Evolutionary conservation across 176 grass and related monocot species (phyloP).

Genomic region (Rhynchospora pubera): DNA sequence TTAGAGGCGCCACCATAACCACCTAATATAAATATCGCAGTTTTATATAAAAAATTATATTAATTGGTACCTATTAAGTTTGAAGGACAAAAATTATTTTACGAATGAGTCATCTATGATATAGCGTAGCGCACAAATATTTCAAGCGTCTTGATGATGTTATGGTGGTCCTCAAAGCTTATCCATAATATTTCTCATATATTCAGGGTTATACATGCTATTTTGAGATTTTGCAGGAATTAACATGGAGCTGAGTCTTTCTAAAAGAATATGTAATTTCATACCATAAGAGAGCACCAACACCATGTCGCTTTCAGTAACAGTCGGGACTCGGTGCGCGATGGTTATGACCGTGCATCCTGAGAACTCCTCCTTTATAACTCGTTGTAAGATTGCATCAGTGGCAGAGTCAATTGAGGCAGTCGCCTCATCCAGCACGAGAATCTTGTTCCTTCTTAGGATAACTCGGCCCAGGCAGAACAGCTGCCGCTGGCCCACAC

Average conservation of each 20-base stretch:
- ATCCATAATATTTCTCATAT: not conserved
- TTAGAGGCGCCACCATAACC: no score
- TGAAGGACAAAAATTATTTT: not conserved
- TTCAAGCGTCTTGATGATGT: not conserved
- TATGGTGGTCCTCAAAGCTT: not conserved
- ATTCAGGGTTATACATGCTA: not conserved
- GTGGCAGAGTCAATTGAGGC: slow-evolving; percentile 81
- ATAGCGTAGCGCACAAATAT: no score
- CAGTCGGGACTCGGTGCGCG: slow-evolving; percentile 69
- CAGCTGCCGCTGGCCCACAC: slow-evolving; percentile 64
- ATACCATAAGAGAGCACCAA: slow-evolving; percentile 85
- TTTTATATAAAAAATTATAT: no score
- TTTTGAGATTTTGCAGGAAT: not conserved
- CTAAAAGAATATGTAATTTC: not conserved
- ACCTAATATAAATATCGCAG: no score
- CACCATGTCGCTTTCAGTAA: slow-evolving; percentile 78
- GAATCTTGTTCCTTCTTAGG: slow-evolving; percentile 56
- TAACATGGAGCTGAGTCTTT: not conserved
- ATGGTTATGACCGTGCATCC: slow-evolving; percentile 77
- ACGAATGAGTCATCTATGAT: no score
- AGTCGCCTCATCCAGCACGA: slow-evolving; percentile 78
- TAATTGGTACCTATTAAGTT: not conserved
- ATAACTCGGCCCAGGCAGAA: slow-evolving; percentile 66
- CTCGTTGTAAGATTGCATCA: slow-evolving; percentile 49
- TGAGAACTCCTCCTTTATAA: slow-evolving; percentile 62